Evolutionary conservation across 1,284 basidiomycete genomes (phyloP).

Genomic region (Phylloporus sp.): DNA sequence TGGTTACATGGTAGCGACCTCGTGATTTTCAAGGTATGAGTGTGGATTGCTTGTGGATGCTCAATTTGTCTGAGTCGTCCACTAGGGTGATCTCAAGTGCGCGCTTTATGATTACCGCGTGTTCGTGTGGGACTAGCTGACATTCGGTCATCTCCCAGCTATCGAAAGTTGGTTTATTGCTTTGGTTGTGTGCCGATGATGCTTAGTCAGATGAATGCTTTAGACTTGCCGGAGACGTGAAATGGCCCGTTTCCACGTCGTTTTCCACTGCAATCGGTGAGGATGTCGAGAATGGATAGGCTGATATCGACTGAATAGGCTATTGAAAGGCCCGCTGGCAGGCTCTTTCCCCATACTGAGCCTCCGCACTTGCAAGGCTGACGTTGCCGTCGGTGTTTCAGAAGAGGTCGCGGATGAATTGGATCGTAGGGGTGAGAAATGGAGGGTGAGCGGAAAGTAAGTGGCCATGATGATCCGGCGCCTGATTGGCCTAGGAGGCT

Average conservation of each 20-base stretch:
- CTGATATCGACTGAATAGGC: slow-evolving; percentile 6
- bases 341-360: slow-evolving; percentile 84
- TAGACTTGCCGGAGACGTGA: slow-evolving; percentile 88
- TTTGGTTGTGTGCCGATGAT: slow-evolving; percentile 23
- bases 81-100: slow-evolving; percentile 87
- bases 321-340: slow-evolving; percentile 67
- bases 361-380: slow-evolving; percentile 94
- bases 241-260: slow-evolving; percentile 85
- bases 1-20: slow-evolving; percentile 70
- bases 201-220: slow-evolving; percentile 30
- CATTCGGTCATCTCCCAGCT: slow-evolving; percentile 48
- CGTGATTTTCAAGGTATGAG: slow-evolving; percentile 87
- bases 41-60: slow-evolving; percentile 11
- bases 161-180: slow-evolving; percentile 69
- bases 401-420: slow-evolving; percentile 67
- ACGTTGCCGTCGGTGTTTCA: slow-evolving; percentile 85
- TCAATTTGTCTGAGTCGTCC: slow-evolving; percentile 1
- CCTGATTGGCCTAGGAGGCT: not conserved
- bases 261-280: slow-evolving; percentile 82
- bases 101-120: slow-evolving; percentile 26
- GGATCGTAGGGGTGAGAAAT: slow-evolving; percentile 71
- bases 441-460: slow-evolving; percentile 84
- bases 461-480: slow-evolving; percentile 32
- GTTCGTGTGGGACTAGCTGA: slow-evolving; percentile 6
- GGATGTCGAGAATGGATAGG: slow-evolving; percentile 12